Base-by-base conservation (phyloP, 2,329 filamentous ascomycete genomes). In the Cytospora schulzeri region DNA sequence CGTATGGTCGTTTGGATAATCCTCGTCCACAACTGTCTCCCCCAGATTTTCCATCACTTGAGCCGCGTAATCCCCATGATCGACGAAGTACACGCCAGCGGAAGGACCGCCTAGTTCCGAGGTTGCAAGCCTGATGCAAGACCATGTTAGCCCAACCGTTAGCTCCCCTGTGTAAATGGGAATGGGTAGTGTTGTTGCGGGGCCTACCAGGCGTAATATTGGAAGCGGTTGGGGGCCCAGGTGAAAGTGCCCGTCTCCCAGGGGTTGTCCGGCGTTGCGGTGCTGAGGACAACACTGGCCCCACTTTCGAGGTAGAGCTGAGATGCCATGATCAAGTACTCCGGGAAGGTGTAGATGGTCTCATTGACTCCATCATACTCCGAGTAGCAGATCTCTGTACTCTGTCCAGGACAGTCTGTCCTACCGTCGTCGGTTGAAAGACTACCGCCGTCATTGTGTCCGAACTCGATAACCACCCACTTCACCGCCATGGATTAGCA, bases 381-480 rank as follows among this genome's bases (percentile, higher is more conserved):
- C 0, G 81, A 83, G 41, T 76, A 72, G 73, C 85, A 88, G 1
- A 80, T 83, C 71, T 88, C 80, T 9, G 72, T 71, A 17, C 84
- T 85, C 0, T 79, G 76, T 3, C 85, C 85, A 2, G 74, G 75
- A 65, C 88, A 91, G 69, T 85, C 86, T 1, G 82, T 84, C 17
- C 87, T 81, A 0, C 84, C 84, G 69, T 90, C 89, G 73, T 91
- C 88, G 15, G 74, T 81, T 1, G 73, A 74, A 11, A 87, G 76
- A 0, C 81, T 81, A 1, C 88, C 87, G 26, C 87, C 88, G 69
- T 91, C 89, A 70, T 91, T 91, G 78, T 91, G 88, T 0, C 89
- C 88, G 70, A 91, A 90, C 70, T 91, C 88, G 60, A 91, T 89
- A 60, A 91, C 79, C 1, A 90, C 87, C 74, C 85, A 88, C 61